Evolutionary conservation across 164 flowering plant genomes (phyloP), one percentile per base, ranked within the genome.

Genomic region (Stephania japonica): DNA sequence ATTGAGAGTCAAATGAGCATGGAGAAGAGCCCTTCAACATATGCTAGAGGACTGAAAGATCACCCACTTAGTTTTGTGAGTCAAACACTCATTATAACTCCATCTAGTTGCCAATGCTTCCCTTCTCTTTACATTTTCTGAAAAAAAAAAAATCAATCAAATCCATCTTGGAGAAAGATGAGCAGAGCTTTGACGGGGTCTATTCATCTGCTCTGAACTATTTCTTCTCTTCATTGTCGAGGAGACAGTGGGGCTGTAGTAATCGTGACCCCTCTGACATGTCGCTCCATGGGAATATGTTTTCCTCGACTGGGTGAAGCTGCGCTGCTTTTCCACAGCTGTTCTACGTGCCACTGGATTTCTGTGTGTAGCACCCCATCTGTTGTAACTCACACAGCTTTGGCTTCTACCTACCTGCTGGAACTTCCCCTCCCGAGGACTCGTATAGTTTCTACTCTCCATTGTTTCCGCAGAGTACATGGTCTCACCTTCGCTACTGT

Each of bases 381-480:
- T 87, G 77, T 81, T 88, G 84, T 89, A 84, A 72, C 81, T 87
- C 66, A 89, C 97, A 74, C 99, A 92, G 80, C 99, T 94, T 77
- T 94, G 97, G 85, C 97, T 94, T 82, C 97, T 85, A 50, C 97
- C 94, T 0, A 94, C 93, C 62, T 83, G 89, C 72, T 88, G 90
- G 76, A 84, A 86, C 81, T 78, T 85, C 32, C 79, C 87, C 67
- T 85, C 92, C 75, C 85, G 85, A 12, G 98, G 98, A 73, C 89
- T 88, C 5, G 91, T 77, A 70, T 87, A 90, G 80, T 95, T 95
- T 61, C 97, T 83, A 80, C 96, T 91, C 84, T 95, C 98, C 74
- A 96, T 97, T 12, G 99, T 93, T 79, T 93, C 97, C 7, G 98
- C 99, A 2, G 99, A 95, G 82, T 93, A 95, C 98, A 93, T 90